phyloP scores from a whole-genome alignment of 2,329 filamentous ascomycete genomes.

The Simplicillium sp. region DNA sequence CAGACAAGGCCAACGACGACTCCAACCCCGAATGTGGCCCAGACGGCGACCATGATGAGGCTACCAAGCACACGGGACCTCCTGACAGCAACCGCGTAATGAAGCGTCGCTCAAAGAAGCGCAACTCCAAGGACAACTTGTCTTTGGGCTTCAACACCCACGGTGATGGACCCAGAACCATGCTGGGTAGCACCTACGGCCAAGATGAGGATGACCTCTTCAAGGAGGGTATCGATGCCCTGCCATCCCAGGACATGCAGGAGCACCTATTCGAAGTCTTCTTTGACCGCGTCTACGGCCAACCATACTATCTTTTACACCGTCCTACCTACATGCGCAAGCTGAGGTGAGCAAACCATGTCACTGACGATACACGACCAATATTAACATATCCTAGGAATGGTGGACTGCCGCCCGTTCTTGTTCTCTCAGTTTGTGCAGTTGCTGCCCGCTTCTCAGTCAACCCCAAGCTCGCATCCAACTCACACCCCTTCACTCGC shows the following conservation, averaged over 20 bases:
- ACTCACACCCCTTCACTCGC: conserved; percentile 67
- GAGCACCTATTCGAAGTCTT: conserved; percentile 91
- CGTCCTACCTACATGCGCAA: conserved; percentile 96
- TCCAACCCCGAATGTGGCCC: conserved; percentile 38
- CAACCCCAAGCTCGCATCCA: conserved; percentile 68
- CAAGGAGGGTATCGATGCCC: conserved; percentile 69
- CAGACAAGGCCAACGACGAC: conserved; percentile 64
- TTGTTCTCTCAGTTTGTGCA: conserved; percentile 89
- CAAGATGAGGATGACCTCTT: conserved; percentile 62
- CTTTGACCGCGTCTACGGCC: conserved; percentile 92
- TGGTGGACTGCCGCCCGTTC: conserved; percentile 69
- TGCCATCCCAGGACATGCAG: conserved; percentile 81
- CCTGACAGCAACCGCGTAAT: conserved; percentile 72
- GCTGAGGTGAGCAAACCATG: conserved; percentile 43
- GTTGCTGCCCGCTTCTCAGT: conserved; percentile 91
- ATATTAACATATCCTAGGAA: conserved; percentile 14
- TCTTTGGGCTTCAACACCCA: conserved; percentile 72
- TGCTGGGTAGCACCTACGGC: conserved; percentile 26
- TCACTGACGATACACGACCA: not conserved
- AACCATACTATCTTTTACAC: conserved; percentile 88
- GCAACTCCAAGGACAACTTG: conserved; percentile 80
- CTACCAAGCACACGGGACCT: conserved; percentile 23
- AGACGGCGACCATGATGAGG: too few relatives aligned
- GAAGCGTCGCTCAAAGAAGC: conserved; percentile 63
- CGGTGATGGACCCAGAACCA: conserved; percentile 44